A percentile compares a stretch with the other conserved stretches of the same genome.
Conservation (phyloP, 2,329 filamentous ascomycete genomes). For the Alternaria panax region DNA sequence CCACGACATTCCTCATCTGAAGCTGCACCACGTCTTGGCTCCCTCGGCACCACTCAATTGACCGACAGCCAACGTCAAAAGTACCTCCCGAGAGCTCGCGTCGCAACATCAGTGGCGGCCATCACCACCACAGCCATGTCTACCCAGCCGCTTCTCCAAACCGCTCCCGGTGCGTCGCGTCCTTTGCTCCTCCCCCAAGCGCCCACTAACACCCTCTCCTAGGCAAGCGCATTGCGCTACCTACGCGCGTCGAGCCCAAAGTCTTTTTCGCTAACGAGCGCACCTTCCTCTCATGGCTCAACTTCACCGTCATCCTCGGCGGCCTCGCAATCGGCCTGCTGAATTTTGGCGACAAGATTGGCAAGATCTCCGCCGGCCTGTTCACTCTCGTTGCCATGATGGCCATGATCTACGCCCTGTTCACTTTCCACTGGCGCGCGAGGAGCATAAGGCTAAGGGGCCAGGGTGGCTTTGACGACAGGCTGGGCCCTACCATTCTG, state of each 20-base stretch:
- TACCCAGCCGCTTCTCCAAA: conserved; percentile 93
- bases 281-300: conserved; percentile 98
- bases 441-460: conserved; percentile 90
- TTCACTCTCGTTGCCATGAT: conserved; percentile 95
- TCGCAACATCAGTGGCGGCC: conserved; percentile 23
- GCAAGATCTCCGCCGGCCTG: conserved; percentile 90
- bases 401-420: conserved; percentile 92
- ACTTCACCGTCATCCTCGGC: conserved; percentile 98
- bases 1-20: not conserved
- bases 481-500: conserved; percentile 89
- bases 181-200: not conserved
- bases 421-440: conserved; percentile 97
- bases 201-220: conserved; percentile 15
- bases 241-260: conserved; percentile 97
- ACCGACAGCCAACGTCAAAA: conserved; percentile 2
- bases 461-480: conserved; percentile 95
- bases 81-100: conserved; percentile 13
- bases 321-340: conserved; percentile 95
- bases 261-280: conserved; percentile 99
- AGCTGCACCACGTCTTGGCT: conserved; percentile 15
- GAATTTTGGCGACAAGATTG: conserved; percentile 95
- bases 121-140: conserved; percentile 71
- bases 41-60: conserved; percentile 11
- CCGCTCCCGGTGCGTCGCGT: conserved; percentile 75
- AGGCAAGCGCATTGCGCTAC: conserved; percentile 99